Evolutionary conservation across 2,329 filamentous ascomycete genomes (phyloP).

Genomic region (Ophiocordyceps australis): DNA sequence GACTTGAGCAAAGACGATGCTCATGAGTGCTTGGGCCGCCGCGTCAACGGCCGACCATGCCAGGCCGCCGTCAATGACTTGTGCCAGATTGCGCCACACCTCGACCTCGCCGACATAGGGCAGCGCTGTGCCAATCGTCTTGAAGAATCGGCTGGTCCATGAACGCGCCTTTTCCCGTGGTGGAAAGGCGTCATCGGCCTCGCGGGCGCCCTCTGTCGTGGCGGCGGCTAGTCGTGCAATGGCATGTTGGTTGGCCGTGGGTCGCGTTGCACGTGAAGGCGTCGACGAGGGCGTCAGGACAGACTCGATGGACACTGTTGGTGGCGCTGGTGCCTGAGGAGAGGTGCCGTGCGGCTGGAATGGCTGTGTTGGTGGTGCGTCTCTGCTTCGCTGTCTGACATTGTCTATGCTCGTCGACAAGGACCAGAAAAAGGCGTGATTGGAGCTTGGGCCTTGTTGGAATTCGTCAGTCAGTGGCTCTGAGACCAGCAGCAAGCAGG

Average conservation of each 20-base stretch:
- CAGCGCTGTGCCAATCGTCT: conserved; percentile 10
- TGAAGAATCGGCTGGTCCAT: conserved; percentile 9
- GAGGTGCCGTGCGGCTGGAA: too few species aligned
- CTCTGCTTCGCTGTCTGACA: conserved; percentile 4
- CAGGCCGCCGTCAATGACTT: conserved; percentile 2
- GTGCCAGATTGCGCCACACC: conserved; percentile 6
- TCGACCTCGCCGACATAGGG: conserved; percentile 8
- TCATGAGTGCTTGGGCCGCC: conserved; percentile 7
- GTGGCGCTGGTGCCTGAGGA: too few species aligned
- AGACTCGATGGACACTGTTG: conserved; percentile 2
- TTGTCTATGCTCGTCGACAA: conserved; percentile 9
- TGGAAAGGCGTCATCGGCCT: conserved; percentile 4
- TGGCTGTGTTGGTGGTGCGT: too few species aligned
- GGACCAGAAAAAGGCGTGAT: conserved; percentile 11
- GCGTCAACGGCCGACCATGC: conserved; percentile 3
- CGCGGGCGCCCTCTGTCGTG: too few species aligned
- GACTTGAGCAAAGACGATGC: conserved; percentile 11
- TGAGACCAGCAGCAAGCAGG: not conserved
- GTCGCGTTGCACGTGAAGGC: too few species aligned
- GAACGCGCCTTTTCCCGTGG: conserved; percentile 4
- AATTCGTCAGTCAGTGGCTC: not conserved
- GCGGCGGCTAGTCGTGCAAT: too few species aligned
- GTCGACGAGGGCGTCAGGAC: too few species aligned
- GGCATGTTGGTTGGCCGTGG: too few species aligned
- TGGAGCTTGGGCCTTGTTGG: conserved; percentile 10